phyloP scores from a whole-genome alignment of 352 stramenopile species.

The Pythium aristosporum region DNA sequence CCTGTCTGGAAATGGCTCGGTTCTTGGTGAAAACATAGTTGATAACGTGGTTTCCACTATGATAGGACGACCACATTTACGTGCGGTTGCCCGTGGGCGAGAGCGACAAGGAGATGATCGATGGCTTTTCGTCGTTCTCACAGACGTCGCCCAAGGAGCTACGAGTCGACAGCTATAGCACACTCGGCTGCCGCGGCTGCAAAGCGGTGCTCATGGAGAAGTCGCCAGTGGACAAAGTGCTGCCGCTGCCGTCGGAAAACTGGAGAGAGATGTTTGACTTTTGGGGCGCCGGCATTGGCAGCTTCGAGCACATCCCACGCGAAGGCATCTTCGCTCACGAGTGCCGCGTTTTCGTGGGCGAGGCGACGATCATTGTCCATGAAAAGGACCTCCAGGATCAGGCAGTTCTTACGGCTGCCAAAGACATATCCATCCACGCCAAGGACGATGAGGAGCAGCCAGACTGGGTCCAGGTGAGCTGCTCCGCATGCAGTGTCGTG shows the following conservation, averaged over 20 bases:
- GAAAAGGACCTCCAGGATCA: slow-evolving; percentile 34
- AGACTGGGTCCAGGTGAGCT: slow-evolving; percentile 43
- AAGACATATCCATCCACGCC: background rate
- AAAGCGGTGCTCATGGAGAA: slow-evolving; percentile 19
- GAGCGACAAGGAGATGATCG: slow-evolving; percentile 47
- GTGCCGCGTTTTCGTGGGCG: slow-evolving; percentile 56
- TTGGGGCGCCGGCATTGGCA: slow-evolving; percentile 73
- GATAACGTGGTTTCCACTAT: background rate
- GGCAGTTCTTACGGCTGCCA: background rate
- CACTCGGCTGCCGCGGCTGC: slow-evolving; percentile 50
- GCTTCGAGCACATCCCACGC: slow-evolving; percentile 76
- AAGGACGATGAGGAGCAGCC: slow-evolving; percentile 24
- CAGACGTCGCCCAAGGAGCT: slow-evolving; percentile 47
- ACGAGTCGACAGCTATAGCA: slow-evolving; percentile 38
- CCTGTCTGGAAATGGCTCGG: background rate
- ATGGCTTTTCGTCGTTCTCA: slow-evolving; percentile 60
- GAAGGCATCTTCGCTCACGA: slow-evolving; percentile 60
- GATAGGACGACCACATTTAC: slow-evolving; percentile 58
- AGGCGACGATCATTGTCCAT: slow-evolving; percentile 67
- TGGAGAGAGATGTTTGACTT: slow-evolving; percentile 90
- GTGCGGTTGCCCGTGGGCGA: slow-evolving; percentile 52
- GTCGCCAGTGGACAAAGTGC: slow-evolving; percentile 46
- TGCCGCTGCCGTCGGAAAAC: slow-evolving; percentile 75
- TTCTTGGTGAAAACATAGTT: background rate
- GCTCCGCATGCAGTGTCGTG: slow-evolving; percentile 36